Evolutionary conservation across 805 yeast genomes (phyloP).

Genomic region (Zygosaccharomyces lentus): DNA sequence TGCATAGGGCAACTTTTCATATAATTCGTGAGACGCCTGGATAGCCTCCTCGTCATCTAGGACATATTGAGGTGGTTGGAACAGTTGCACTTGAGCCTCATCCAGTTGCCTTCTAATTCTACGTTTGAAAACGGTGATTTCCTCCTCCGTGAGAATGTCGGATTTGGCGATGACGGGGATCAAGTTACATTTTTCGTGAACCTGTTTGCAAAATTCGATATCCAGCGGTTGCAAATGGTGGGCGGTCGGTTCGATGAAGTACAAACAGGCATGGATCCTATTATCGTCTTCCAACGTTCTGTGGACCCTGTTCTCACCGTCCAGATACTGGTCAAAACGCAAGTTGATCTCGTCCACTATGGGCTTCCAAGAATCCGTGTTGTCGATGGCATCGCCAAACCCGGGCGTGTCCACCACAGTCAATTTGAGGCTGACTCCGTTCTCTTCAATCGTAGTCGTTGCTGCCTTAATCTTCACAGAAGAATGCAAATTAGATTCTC

Average conservation of each 20-base stretch:
- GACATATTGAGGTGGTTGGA: conserved; percentile 73
- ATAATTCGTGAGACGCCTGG: conserved; percentile 58
- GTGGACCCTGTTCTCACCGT: conserved; percentile 78
- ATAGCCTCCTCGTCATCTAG: conserved; percentile 82
- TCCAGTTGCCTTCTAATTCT: conserved; percentile 74
- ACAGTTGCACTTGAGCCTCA: conserved; percentile 67
- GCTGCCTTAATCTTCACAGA: conserved; percentile 57
- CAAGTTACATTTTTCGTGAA: conserved; percentile 87
- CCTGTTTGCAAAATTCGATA: conserved; percentile 77
- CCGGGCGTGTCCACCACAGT: conserved; percentile 90
- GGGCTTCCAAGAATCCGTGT: conserved; percentile 79
- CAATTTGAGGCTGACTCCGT: conserved; percentile 81
- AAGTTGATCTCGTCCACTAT: conserved; percentile 82
- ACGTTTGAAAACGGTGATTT: conserved; percentile 67
- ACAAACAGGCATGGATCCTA: conserved; percentile 88
- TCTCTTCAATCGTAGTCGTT: conserved; percentile 79
- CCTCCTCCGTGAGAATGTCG: conserved; percentile 87
- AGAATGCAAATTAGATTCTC: conserved; percentile 35
- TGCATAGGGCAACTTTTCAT: conserved; percentile 82
- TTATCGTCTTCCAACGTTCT: conserved; percentile 69
- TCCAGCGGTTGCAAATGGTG: conserved; percentile 88
- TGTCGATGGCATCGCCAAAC: conserved; percentile 86
- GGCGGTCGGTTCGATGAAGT: conserved; percentile 96
- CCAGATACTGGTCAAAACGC: conserved; percentile 84
- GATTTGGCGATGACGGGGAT: conserved; percentile 94